Evolutionary conservation across 1,139 yeast species (phyloP).

Genomic region (Zygotorulaspora mrakii): DNA sequence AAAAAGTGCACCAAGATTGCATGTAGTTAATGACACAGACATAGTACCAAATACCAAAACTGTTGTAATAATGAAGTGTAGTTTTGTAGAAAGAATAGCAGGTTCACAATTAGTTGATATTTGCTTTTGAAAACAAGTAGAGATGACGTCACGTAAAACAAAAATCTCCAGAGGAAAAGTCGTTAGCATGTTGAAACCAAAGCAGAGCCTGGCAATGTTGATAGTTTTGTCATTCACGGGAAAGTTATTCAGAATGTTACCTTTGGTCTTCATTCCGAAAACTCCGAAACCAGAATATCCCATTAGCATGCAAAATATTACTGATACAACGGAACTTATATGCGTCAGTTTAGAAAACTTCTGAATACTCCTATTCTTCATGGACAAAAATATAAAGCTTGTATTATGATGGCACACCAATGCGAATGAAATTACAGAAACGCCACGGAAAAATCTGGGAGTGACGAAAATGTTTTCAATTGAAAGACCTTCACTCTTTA

Average conservation of each 20-base stretch:
- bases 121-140: constrained; percentile 43
- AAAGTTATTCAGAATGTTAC: constrained; percentile 83
- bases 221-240: constrained; percentile 68
- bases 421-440: constrained; percentile 88
- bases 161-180: constrained; percentile 88
- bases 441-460: constrained; percentile 74
- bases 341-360: constrained; percentile 78
- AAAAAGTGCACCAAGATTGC: constrained; percentile 82
- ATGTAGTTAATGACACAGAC: constrained; percentile 73
- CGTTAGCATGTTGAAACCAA: constrained; percentile 91
- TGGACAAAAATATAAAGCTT: constrained; percentile 79
- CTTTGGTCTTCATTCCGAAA: constrained; percentile 76
- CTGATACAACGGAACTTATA: constrained; percentile 75
- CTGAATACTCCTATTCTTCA: constrained; percentile 68
- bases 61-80: constrained; percentile 67
- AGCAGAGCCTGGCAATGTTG: constrained; percentile 83
- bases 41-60: constrained; percentile 64
- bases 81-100: constrained; percentile 42
- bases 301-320: constrained; percentile 73
- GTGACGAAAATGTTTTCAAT: constrained; percentile 54
- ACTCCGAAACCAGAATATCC: constrained; percentile 76
- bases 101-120: constrained; percentile 29
- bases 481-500: constrained; percentile 46
- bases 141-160: constrained; percentile 80
- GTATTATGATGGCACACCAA: constrained; percentile 95